Evolutionary conservation across 768 basidiomycete species (phyloP).

Genomic region (Lactarius trivialis): DNA sequence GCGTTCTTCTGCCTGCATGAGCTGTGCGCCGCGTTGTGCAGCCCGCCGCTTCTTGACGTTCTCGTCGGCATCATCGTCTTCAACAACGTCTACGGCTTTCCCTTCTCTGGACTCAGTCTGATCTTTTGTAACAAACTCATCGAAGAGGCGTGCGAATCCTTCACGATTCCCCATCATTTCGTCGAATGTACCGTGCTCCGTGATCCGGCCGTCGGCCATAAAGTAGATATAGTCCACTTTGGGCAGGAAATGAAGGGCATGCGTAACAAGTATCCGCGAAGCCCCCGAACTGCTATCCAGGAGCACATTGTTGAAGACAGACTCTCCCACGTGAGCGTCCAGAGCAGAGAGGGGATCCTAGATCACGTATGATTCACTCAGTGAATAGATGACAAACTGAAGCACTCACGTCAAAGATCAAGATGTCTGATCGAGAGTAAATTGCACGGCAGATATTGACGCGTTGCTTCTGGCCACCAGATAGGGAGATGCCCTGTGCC

Average conservation of each 20-base stretch:
- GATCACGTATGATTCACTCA: background rate
- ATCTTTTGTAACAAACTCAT: conserved; percentile 62
- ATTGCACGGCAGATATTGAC: conserved; percentile 83
- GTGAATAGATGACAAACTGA: background rate
- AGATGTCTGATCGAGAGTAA: conserved; percentile 80
- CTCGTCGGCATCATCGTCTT: conserved; percentile 30
- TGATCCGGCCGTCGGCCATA: conserved; percentile 67
- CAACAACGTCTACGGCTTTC: conserved; percentile 34
- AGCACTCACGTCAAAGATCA: conserved; percentile 65
- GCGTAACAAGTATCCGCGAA: conserved; percentile 86
- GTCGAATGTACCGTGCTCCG: conserved; percentile 72
- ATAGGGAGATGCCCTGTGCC: conserved; percentile 70
- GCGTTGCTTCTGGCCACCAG: conserved; percentile 76
- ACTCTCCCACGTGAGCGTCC: conserved; percentile 87
- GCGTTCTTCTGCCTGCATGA: conserved; percentile 84
- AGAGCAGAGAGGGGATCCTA: conserved; percentile 85
- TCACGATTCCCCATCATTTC: conserved; percentile 60
- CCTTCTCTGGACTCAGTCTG: conserved; percentile 42
- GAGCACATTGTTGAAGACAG: conserved; percentile 80
- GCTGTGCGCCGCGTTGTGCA: conserved; percentile 38
- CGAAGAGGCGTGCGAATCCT: conserved; percentile 44
- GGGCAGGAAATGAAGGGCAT: conserved; percentile 85
- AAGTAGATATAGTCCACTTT: conserved; percentile 83
- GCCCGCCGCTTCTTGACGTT: conserved; percentile 34
- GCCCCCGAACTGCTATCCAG: conserved; percentile 54